phyloP scores from a whole-genome alignment of 1,139 yeast species.

The Lodderomyces elongisporus region DNA sequence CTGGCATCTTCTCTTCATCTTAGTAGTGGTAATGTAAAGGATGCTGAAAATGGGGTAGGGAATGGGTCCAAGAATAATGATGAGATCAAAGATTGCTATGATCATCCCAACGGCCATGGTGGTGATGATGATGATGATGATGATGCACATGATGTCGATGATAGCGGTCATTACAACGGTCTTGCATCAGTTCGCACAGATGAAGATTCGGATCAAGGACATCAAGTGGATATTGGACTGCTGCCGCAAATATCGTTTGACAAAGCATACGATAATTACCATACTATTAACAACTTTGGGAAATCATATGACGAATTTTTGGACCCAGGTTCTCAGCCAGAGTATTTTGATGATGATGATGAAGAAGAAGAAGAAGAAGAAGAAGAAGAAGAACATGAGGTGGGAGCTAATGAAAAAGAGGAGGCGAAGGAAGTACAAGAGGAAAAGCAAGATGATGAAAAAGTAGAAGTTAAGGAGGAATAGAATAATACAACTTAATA shows the following conservation, averaged over 20 bases:
- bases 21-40: not conserved
- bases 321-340: constrained; percentile 21
- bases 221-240: too few relatives aligned
- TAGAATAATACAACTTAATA: too few relatives aligned
- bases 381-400: not conserved
- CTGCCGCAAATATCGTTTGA: not conserved
- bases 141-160: constrained; percentile 26
- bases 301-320: constrained; percentile 33
- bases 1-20: too few relatives aligned
- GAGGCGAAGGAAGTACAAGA: too few relatives aligned
- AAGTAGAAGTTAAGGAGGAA: too few relatives aligned
- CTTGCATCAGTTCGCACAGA: too few relatives aligned
- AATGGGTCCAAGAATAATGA: not conserved
- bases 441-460: too few relatives aligned
- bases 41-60: not conserved
- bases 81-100: too few relatives aligned
- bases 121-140: constrained; percentile 18
- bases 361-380: constrained; percentile 1
- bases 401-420: too few relatives aligned
- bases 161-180: constrained; percentile 20
- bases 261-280: constrained; percentile 30
- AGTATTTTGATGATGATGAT: constrained; percentile 14
- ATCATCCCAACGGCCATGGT: constrained; percentile 1
- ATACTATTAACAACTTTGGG: constrained; percentile 30
- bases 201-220: too few relatives aligned